Evolutionary conservation across 2,329 filamentous ascomycete genomes (phyloP).

Genomic region (Venturia nashicola): DNA sequence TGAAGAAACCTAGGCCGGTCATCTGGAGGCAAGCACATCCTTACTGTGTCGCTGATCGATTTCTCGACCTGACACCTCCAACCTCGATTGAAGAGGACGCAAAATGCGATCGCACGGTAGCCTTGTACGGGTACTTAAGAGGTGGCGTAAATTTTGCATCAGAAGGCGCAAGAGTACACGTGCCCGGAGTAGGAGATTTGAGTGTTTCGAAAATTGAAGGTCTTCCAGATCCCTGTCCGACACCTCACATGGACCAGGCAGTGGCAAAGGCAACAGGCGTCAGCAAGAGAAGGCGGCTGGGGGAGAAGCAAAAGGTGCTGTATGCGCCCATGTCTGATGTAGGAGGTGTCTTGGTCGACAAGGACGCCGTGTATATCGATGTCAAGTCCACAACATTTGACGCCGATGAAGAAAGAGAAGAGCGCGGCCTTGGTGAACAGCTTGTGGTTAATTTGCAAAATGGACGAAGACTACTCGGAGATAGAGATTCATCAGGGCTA

Average conservation of each 20-base stretch:
- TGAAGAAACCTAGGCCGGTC: constrained; percentile 97
- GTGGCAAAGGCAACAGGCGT: constrained; percentile 77
- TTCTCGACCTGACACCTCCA: constrained; percentile 89
- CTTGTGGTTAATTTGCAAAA: constrained; percentile 83
- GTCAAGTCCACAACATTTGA: constrained; percentile 62
- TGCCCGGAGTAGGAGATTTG: constrained; percentile 85
- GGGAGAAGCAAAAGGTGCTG: constrained; percentile 92
- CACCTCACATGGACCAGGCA: constrained; percentile 79
- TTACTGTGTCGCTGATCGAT: constrained; percentile 85
- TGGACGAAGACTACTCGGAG: constrained; percentile 68
- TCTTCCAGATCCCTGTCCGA: constrained; percentile 89
- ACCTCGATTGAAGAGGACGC: constrained; percentile 78
- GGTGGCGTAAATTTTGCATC: constrained; percentile 92
- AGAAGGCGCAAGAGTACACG: constrained; percentile 73
- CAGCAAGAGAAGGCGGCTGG: constrained; percentile 63
- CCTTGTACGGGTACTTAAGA: constrained; percentile 83
- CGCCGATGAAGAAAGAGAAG: constrained; percentile 44
- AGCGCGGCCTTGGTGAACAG: constrained; percentile 88
- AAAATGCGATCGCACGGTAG: constrained; percentile 83
- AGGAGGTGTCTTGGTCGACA: constrained; percentile 88
- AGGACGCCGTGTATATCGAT: constrained; percentile 88
- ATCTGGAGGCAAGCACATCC: constrained; percentile 95
- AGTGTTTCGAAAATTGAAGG: constrained; percentile 73
- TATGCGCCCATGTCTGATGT: constrained; percentile 98
- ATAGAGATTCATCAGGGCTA: constrained; percentile 62